Evolutionary conservation across 225 moss, liverwort and hornwort species (phyloP), one percentile per base, ranked within the genome.

Genomic region (Takakia lepidozioides): DNA sequence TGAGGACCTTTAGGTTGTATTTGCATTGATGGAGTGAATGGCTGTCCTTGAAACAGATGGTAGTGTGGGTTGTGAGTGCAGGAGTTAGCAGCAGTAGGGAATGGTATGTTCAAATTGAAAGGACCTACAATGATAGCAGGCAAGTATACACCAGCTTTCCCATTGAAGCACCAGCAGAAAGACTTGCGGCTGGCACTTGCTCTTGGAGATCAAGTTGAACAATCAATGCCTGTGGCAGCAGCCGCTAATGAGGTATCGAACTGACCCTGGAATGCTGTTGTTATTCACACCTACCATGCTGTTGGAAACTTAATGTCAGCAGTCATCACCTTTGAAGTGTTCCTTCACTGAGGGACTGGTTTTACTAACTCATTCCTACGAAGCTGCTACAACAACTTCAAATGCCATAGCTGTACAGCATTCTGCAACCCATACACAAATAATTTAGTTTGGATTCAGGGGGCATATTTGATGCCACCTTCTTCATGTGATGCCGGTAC

Each of bases 161-260:
- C 95, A 26, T 40, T 95, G 51, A 95, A 90, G 64, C 95, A 95
- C 60, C 95, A 95, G 59, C 90, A 95, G 54, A 95, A 95, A 52
- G 95, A 95, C 40, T 65, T 95, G 87, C 84, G 95, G 3, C 75
- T 95, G 24, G 95, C 95, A 27, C 72, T 95, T 8, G 90, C 95
- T 23, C 43, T 95, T 37, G 95, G 87, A 15, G 95, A 95, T 52
- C 84, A 90, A 63, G 52, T 80, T 22, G 76, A 79, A 38, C 95
- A 87, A 55, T 36, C 87, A 11, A 80, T 90, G 84, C 95, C 95
- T 51, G 71, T 95, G 37, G 95, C 95, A 43, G 87, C 90, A 19
- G 84, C 90, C 54, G 90, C 90, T 16, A 95, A 95, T 62, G 95
- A 95, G 90, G 90, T 95, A 39, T 4, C 8, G 19, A 23, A 11